Conservation (phyloP, 2,329 filamentous ascomycete species). For the Curvularia sp. region DNA sequence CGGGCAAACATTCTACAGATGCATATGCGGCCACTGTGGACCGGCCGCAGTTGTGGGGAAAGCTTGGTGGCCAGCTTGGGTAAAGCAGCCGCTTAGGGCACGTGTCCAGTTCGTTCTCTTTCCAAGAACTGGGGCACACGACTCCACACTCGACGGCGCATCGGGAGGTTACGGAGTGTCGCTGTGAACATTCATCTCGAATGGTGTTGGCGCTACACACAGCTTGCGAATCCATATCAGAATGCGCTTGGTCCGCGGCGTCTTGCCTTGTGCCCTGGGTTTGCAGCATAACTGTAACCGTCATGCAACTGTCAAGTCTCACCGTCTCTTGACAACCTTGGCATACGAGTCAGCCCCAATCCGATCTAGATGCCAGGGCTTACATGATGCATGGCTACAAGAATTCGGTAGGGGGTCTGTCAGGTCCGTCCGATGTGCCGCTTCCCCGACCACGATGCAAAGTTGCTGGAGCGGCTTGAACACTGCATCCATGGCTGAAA, state of each 20-base stretch:
- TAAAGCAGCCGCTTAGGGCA: conserved; percentile 14
- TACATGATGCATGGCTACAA: conserved; percentile 12
- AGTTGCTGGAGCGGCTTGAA: not conserved
- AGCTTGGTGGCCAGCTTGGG: conserved; percentile 33
- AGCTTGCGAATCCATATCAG: not conserved
- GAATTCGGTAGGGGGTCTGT: conserved; percentile 3
- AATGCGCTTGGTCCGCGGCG: not conserved
- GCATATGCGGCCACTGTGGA: conserved; percentile 16
- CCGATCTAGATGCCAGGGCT: conserved; percentile 4
- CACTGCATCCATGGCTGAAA: not conserved
- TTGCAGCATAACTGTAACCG: conserved; percentile 12
- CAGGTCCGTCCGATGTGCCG: conserved; percentile 2
- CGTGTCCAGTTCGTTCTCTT: conserved; percentile 15
- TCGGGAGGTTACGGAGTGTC: conserved; percentile 12
- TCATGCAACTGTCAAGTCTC: conserved; percentile 17
- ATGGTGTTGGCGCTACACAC: not conserved
- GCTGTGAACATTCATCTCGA: not conserved
- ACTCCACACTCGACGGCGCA: conserved; percentile 14
- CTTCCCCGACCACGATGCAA: conserved; percentile 5
- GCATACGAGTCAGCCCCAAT: conserved; percentile 13
- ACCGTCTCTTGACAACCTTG: conserved; percentile 15
- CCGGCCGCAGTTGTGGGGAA: conserved; percentile 38
- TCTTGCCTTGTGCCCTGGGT: not conserved
- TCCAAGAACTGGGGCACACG: conserved; percentile 18
- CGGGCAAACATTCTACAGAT: conserved; percentile 7